Base-by-base conservation (phyloP, 345 rosid species). In the Eucalyptus globulus region DNA sequence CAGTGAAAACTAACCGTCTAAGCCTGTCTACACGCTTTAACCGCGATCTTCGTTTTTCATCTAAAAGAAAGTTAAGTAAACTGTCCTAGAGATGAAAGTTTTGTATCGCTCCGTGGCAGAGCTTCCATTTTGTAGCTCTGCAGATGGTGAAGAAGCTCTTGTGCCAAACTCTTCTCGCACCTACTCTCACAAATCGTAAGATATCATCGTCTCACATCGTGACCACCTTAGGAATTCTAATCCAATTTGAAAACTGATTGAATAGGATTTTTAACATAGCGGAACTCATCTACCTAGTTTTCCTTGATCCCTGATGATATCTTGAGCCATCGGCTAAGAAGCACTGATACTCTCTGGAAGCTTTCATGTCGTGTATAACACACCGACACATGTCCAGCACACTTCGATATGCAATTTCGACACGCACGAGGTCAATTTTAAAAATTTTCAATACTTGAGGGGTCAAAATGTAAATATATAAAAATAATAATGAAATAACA, bases 171-270 rank as follows among this genome's bases (percentile, higher is more conserved):
- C 14, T 0, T 69, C 31, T n/a, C 0, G 4, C 44, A 19, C 8
- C 24, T 10, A 11, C 3, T 72, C 45, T 72, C 45, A 37, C 45
- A 6, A 10, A 37, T 19, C 83, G 19, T 10, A 21, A 10, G 27
- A 19, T 37, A 1, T 21, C 27, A 6, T 11, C 0, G 1, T 72
- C 15, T 72, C 45, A 72, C 45, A 11, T 37, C 5, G 4, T 19
- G 83, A 37, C 83, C 83, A 10, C 45, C 2, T 72, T 21, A 21
- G 83, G 5, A 72, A 37, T 10, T 37, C 45, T 72, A 72, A 19
- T 10, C 9, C 83, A 37, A 72, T 40, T 72, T 37, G 45, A 72
- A 72, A 72, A 2, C 1, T 72, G 26, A 10, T 37, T 37, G 83
- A 37, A 34, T 37, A 72, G 83, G 83, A 37, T 72, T 72, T 72